Evolutionary conservation across 768 basidiomycete species (phyloP).

Genomic region (Tylopilus rubrobrunneus): DNA sequence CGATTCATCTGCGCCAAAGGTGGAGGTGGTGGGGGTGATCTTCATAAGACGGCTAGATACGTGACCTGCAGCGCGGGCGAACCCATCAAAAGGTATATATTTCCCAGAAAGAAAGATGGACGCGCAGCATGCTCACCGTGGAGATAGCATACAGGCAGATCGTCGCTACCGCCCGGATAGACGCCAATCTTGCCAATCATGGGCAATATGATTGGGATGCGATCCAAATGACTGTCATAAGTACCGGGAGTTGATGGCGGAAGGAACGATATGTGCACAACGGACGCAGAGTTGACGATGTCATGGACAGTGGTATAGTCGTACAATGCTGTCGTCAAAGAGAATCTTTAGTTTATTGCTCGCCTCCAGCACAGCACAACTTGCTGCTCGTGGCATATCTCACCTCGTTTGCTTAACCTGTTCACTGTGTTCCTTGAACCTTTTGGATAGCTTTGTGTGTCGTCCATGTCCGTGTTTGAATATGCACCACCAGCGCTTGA

Average conservation of each 20-base stretch:
- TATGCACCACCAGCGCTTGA: too few relatives aligned
- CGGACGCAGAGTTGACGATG: conserved; percentile 22
- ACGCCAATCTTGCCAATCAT: conserved; percentile 25
- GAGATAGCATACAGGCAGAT: conserved; percentile 17
- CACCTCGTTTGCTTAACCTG: conserved; percentile 24
- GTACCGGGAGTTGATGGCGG: conserved; percentile 13
- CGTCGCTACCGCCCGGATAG: conserved; percentile 11
- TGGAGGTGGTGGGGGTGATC: conserved; percentile 4
- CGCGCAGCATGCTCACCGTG: conserved; percentile 11
- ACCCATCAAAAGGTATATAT: background rate
- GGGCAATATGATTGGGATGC: conserved; percentile 21
- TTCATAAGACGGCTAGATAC: conserved; percentile 27
- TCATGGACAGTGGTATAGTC: conserved; percentile 21
- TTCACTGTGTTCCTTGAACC: conserved; percentile 21
- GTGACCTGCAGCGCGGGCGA: conserved; percentile 9
- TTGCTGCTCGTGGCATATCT: background rate
- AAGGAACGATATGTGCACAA: conserved; percentile 24
- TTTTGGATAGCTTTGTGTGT: conserved; percentile 37
- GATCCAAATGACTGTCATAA: conserved; percentile 9
- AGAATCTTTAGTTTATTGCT: too few relatives aligned
- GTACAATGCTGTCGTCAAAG: conserved; percentile 13
- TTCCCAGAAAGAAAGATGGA: too few relatives aligned
- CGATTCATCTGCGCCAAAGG: background rate
- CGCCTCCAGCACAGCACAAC: too few relatives aligned
- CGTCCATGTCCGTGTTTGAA: conserved; percentile 46